Percentiles rank a stretch among this genome's conserved stretches.
These are phyloP conservation scores for Sporothrix globosa DNA, from an alignment of 2,329 filamentous ascomycete genomes.

Conservation along the genomic window DNA sequence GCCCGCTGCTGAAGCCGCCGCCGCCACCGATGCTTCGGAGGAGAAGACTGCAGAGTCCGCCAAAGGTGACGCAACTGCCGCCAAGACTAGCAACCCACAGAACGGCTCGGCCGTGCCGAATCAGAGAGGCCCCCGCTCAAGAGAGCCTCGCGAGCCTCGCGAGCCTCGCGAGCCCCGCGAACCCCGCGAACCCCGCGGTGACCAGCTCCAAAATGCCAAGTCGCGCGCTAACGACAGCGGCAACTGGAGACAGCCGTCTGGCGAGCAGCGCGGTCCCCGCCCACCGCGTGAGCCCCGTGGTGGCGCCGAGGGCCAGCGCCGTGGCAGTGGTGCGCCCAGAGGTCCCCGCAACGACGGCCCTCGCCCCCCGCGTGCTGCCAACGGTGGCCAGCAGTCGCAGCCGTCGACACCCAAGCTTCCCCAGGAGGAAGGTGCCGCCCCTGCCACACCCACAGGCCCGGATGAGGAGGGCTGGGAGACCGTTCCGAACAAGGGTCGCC, in stretches of 20 bases:
- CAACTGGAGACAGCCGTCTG: conserved; percentile 62
- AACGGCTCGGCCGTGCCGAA: conserved; percentile 38
- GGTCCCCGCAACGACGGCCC: conserved; percentile 52
- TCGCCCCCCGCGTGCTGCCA: conserved; percentile 55
- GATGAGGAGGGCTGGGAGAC: conserved; percentile 68
- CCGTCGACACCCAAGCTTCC: conserved; percentile 41
- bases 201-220: conserved; percentile 52
- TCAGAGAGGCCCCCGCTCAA: conserved; percentile 39
- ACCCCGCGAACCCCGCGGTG: conserved; percentile 48
- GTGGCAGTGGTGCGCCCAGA: conserved; percentile 46
- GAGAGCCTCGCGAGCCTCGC: conserved; percentile 43
- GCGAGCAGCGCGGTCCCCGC: conserved; percentile 49
- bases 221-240: conserved; percentile 61
- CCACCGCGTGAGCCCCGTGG: conserved; percentile 42
- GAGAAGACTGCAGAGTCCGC: conserved; percentile 37
- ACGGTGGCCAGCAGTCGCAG: conserved; percentile 44
- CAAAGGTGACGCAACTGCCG: conserved; percentile 33
- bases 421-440: conserved; percentile 41
- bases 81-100: conserved; percentile 34
- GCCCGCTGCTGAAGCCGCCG: conserved; percentile 30
- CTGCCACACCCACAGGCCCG: conserved; percentile 39
- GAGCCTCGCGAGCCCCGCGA: conserved; percentile 44
- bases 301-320: conserved; percentile 44
- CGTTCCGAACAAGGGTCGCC: conserved; percentile 51
- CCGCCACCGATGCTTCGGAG: conserved; percentile 37